phyloP scores from a whole-genome alignment of 495 filamentous ascomycete genomes.

The Daldinia bambusicola region DNA sequence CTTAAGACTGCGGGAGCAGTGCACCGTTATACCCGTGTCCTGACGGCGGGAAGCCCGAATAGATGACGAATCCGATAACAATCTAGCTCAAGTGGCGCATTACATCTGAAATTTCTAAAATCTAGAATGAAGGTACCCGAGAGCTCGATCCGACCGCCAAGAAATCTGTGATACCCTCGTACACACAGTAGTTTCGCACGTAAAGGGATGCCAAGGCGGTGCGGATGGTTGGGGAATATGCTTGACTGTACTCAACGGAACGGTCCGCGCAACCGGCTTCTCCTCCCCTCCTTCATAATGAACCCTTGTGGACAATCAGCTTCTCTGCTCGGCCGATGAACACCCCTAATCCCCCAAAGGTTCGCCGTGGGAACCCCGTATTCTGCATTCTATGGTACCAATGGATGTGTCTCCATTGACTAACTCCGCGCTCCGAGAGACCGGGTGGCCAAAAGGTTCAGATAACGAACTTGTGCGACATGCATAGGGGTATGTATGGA shows the following conservation, averaged over 20 bases:
- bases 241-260: conserved; percentile 26
- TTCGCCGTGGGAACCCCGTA: conserved; percentile 37
- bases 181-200: conserved; percentile 32
- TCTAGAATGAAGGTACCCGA: conserved; percentile 17
- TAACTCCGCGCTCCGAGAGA: conserved; percentile 41
- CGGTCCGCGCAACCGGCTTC: conserved; percentile 28
- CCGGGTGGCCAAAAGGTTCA: conserved; percentile 17
- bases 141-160: conserved; percentile 41
- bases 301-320: neutral
- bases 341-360: neutral
- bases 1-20: neutral
- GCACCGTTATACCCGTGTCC: conserved; percentile 6
- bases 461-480: conserved; percentile 38
- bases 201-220: conserved; percentile 31
- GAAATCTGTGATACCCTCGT: conserved; percentile 28
- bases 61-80: conserved; percentile 11
- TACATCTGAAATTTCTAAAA: conserved; percentile 24
- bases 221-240: conserved; percentile 10
- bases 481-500: conserved; percentile 1
- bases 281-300: neutral
- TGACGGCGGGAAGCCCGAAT: conserved; percentile 1
- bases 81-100: conserved; percentile 4
- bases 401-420: conserved; percentile 17
- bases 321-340: conserved; percentile 11
- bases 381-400: neutral